phyloP scores from a whole-genome alignment of 2,329 filamentous ascomycete genomes.

The Chaetomium sp. region DNA sequence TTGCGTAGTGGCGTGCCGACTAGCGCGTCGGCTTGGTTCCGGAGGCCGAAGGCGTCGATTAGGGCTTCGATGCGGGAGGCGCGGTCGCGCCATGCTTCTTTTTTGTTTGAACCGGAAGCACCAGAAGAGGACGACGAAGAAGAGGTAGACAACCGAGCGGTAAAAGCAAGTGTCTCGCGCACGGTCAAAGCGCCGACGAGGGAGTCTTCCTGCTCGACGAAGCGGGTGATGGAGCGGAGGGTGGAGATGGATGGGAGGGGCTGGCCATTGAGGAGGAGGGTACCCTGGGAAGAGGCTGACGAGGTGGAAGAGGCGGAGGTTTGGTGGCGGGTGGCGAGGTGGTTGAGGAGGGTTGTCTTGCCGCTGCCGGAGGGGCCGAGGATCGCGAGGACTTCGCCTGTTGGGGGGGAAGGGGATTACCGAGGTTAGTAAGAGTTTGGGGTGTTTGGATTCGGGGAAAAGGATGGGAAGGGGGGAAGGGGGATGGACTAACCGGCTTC shows the following conservation, averaged over 20 bases:
- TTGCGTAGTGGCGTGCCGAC: slow-evolving; percentile 79
- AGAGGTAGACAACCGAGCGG: slow-evolving; percentile 59
- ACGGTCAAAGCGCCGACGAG: slow-evolving; percentile 76
- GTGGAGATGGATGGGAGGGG: slow-evolving; percentile 40
- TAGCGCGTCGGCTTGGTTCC: slow-evolving; percentile 60
- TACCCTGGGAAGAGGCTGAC: slow-evolving; percentile 25
- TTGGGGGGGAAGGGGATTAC: neutral
- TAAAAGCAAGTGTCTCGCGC: slow-evolving; percentile 71
- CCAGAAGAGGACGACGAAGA: slow-evolving; percentile 27
- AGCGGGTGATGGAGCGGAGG: slow-evolving; percentile 63
- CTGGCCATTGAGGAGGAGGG: slow-evolving; percentile 58
- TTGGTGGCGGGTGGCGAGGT: slow-evolving; percentile 55
- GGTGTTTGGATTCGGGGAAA: neutral
- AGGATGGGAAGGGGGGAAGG: neutral
- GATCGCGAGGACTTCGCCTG: slow-evolving; percentile 67
- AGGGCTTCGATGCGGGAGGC: slow-evolving; percentile 58
- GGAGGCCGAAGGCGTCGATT: slow-evolving; percentile 66
- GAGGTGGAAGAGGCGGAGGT: slow-evolving; percentile 41
- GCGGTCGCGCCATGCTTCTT: slow-evolving; percentile 44
- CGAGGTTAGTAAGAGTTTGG: neutral
- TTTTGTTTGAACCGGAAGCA: no score
- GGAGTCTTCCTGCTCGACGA: slow-evolving; percentile 85
- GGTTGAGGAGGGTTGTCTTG: slow-evolving; percentile 79
- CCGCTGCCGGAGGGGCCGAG: slow-evolving; percentile 73
- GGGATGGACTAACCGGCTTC: slow-evolving; percentile 49